Conservation (phyloP, 345 rosid genomes). For the Odontarrhena argentea region DNA sequence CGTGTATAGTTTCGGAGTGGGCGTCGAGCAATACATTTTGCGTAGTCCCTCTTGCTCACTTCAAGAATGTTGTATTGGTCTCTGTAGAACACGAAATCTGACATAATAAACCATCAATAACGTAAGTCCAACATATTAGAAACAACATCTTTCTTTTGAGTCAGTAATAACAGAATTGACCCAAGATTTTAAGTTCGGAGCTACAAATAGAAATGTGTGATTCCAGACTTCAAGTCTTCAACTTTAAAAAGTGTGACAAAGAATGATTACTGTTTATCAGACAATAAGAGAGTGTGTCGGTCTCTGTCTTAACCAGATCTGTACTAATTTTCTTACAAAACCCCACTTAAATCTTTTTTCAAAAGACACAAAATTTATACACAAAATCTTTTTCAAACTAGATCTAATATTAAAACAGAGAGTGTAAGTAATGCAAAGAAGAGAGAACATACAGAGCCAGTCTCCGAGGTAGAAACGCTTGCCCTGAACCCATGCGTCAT, state of each 20-base stretch:
- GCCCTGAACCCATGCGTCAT: constrained; percentile 75
- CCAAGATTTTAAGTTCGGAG: too few relatives aligned
- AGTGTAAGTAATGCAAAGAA: not conserved
- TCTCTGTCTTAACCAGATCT: too few relatives aligned
- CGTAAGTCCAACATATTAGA: not conserved
- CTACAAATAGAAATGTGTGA: not conserved
- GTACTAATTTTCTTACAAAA: not conserved
- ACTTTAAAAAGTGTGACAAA: not conserved
- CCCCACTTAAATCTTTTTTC: too few relatives aligned
- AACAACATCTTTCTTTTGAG: too few relatives aligned
- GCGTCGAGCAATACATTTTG: constrained; percentile 68
- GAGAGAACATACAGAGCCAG: constrained; percentile 80
- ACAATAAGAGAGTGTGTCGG: constrained; percentile 4
- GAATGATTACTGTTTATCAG: constrained; percentile 16
- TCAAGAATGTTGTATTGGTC: constrained; percentile 83
- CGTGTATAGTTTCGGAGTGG: constrained; percentile 77
- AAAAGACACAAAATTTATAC: not conserved
- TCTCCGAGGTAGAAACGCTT: constrained; percentile 86
- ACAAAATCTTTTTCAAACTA: not conserved
- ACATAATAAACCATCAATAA: not conserved
- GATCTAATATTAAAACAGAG: constrained; percentile 31
- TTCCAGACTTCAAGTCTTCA: constrained; percentile 30
- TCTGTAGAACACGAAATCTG: constrained; percentile 90
- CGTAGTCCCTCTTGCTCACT: constrained; percentile 83
- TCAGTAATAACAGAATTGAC: not conserved